Conservation (phyloP, 352 stramenopile genomes). For the Globisporangium echinulatum region DNA sequence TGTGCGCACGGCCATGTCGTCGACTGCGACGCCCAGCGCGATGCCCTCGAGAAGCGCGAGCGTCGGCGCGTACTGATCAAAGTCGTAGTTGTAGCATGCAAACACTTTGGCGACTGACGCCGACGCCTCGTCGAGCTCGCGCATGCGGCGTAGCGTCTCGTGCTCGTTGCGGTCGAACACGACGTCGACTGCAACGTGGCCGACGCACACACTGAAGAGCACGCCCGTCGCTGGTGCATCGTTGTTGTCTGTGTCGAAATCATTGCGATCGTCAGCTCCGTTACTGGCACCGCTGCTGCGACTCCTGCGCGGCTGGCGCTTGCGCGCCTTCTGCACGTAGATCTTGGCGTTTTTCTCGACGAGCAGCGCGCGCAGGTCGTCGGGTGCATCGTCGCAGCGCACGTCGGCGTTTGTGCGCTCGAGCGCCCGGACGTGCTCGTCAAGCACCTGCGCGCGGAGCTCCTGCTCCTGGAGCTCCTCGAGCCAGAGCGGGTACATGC, state of each 20-base stretch:
- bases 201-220: constrained; percentile 27
- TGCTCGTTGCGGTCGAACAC: constrained; percentile 32
- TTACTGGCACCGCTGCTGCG: constrained; percentile 5
- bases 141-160: constrained; percentile 20
- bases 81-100: constrained; percentile 12
- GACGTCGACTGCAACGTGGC: constrained; percentile 27
- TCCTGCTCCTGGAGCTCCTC: constrained; percentile 63
- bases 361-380: constrained; percentile 44
- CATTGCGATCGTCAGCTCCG: too few species aligned
- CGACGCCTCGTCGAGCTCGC: constrained; percentile 43
- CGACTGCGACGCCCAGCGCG: constrained; percentile 21
- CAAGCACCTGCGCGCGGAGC: constrained; percentile 44
- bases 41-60: constrained; percentile 28
- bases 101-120: constrained; percentile 22
- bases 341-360: constrained; percentile 52
- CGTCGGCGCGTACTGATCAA: constrained; percentile 17
- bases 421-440: constrained; percentile 52
- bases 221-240: constrained; percentile 5
- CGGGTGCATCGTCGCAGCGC: constrained; percentile 21
- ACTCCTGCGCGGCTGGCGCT: constrained; percentile 12
- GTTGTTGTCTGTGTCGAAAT: background rate
- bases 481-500: constrained; percentile 67
- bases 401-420: constrained; percentile 52
- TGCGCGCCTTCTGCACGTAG: constrained; percentile 56
- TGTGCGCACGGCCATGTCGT: constrained; percentile 31